A percentile compares a stretch with the other conserved stretches of the same genome.
phyloP scores from a whole-genome alignment of 2,329 filamentous ascomycete species.

The Cladosporium oxysporum region DNA sequence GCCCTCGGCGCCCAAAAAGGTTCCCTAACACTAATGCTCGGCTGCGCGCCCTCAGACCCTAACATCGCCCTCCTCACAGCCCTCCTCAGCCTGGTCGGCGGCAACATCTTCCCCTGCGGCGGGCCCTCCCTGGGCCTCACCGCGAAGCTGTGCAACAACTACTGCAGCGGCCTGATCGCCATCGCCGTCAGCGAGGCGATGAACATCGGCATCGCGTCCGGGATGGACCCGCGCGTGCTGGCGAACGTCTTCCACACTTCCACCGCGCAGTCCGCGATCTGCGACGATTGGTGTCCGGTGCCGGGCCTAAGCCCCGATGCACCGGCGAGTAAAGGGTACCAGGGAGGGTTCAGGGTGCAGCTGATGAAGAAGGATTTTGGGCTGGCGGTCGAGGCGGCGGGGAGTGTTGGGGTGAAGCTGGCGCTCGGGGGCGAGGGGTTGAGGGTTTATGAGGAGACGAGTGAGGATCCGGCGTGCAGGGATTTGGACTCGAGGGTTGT shows the following conservation, averaged over 20 bases:
- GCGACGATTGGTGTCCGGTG: constrained; percentile 54
- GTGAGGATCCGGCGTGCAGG: constrained; percentile 53
- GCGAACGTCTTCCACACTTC: constrained; percentile 54
- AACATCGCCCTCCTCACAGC: constrained; percentile 47
- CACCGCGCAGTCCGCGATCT: constrained; percentile 55
- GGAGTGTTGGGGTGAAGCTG: constrained; percentile 52
- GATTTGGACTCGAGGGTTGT: constrained; percentile 60
- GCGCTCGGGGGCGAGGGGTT: constrained; percentile 54
- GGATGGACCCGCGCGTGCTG: constrained; percentile 57
- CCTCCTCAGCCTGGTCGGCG: constrained; percentile 56
- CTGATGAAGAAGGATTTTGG: constrained; percentile 62
- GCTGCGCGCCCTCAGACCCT: constrained; percentile 48
- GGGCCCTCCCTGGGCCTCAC: constrained; percentile 57
- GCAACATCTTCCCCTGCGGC: constrained; percentile 57
- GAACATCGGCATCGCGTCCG: constrained; percentile 61
- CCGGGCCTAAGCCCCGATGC: constrained; percentile 53
- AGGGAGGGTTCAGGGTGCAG: constrained; percentile 60
- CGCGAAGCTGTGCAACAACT: constrained; percentile 64
- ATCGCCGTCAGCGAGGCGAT: constrained; percentile 61
- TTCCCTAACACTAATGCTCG: constrained; percentile 59
- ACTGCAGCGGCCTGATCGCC: constrained; percentile 59
- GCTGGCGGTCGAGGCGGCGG: constrained; percentile 57
- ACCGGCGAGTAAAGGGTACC: constrained; percentile 52
- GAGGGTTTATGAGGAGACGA: constrained; percentile 54
- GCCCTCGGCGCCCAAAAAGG: constrained; percentile 54